A percentile compares a stretch with the other conserved stretches of the same genome.
Evolutionary conservation across 768 basidiomycete genomes (phyloP).

Genomic region (Lyophyllum semitale): DNA sequence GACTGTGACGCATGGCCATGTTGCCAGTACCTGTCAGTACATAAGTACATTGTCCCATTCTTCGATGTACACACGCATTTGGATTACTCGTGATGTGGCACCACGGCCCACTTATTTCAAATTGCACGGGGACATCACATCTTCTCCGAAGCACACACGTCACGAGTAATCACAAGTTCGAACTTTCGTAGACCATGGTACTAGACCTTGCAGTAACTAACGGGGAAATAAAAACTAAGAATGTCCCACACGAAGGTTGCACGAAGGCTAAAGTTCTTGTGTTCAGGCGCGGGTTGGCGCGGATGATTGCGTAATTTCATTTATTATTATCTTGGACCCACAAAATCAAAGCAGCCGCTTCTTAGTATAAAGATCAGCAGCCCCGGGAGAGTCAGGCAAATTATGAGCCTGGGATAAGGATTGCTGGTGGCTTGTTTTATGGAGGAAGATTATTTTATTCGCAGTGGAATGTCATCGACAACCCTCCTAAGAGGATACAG

Average conservation of each 20-base stretch:
- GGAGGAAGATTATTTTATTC: too few relatives aligned
- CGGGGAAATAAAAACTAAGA: not conserved
- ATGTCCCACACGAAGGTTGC: constrained; percentile 11
- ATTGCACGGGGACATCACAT: constrained; percentile 15
- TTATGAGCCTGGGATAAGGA: too few relatives aligned
- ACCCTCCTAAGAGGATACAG: not conserved
- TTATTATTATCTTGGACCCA: not conserved
- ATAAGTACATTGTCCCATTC: not conserved
- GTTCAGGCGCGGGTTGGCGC: not conserved
- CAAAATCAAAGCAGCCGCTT: not conserved
- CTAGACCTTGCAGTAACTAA: not conserved
- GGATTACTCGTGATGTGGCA: not conserved
- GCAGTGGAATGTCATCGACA: too few relatives aligned
- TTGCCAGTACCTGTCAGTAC: not conserved
- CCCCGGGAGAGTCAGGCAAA: not conserved
- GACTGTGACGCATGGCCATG: constrained; percentile 15
- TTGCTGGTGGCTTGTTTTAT: too few relatives aligned
- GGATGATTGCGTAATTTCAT: not conserved
- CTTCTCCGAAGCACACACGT: constrained; percentile 7
- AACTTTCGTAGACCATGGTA: not conserved
- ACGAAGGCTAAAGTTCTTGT: not conserved
- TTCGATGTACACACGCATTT: constrained; percentile 4
- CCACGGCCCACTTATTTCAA: not conserved
- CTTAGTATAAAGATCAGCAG: too few relatives aligned
- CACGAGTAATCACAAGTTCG: not conserved